These are phyloP conservation scores for Tylopilus cervinicoccineus DNA, from an alignment of 768 basidiomycete species.

Conservation along the genomic window DNA sequence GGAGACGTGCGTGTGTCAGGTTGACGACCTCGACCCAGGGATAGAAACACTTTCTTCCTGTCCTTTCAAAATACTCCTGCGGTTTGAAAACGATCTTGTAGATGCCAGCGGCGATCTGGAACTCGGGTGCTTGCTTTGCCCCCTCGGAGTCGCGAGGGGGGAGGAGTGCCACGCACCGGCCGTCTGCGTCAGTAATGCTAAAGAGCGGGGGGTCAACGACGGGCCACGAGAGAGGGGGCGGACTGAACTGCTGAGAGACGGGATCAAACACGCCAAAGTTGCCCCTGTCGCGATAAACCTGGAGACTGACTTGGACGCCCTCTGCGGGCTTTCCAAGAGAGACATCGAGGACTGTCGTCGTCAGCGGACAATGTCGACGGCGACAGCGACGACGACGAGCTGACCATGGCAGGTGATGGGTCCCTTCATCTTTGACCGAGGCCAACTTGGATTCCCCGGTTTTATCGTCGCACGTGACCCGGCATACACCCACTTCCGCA, in stretches of 20 bases:
- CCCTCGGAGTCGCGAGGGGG: slow-evolving; percentile 48
- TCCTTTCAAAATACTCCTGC: slow-evolving; percentile 71
- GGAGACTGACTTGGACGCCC: slow-evolving; percentile 62
- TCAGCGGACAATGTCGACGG: slow-evolving; percentile 1
- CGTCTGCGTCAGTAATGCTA: slow-evolving; percentile 77
- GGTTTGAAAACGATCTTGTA: slow-evolving; percentile 89
- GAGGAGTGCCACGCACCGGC: slow-evolving; percentile 77
- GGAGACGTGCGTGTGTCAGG: not conserved
- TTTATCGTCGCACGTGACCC: slow-evolving; percentile 5
- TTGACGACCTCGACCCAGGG: slow-evolving; percentile 80
- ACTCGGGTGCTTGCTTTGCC: slow-evolving; percentile 37
- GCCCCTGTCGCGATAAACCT: slow-evolving; percentile 40
- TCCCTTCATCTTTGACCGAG: slow-evolving; percentile 48
- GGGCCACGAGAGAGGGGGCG: not conserved
- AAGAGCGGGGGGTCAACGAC: not conserved
- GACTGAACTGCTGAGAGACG: slow-evolving; percentile 57
- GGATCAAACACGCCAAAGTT: slow-evolving; percentile 45
- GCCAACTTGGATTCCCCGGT: too few relatives aligned
- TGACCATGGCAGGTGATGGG: slow-evolving; percentile 91
- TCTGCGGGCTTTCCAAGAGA: slow-evolving; percentile 78
- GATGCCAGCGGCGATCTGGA: slow-evolving; percentile 42
- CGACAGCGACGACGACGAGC: slow-evolving; percentile 10
- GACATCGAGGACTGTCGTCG: slow-evolving; percentile 71
- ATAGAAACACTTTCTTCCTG: slow-evolving; percentile 71
- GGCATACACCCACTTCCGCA: slow-evolving; percentile 2